Evolutionary conservation across 176 grass and related monocot genomes (phyloP), one percentile per base, ranked within the genome.

Genomic region (Bothriochloa decipiens): DNA sequence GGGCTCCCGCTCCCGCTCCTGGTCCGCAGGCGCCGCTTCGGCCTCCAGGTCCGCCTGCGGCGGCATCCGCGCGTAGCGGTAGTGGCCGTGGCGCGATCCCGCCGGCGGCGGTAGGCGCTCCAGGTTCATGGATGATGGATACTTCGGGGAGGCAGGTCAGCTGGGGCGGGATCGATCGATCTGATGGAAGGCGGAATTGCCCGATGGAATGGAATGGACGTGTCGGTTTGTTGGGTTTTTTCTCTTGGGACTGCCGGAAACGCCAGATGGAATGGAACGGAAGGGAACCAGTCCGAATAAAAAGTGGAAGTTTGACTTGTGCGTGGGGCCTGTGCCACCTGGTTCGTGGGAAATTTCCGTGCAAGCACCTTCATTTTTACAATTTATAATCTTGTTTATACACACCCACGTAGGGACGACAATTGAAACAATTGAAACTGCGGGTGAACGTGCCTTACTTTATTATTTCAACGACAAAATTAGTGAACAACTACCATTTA

Each of bases 61-160:
- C 37, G 73, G 89, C 87, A 95, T 72, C 89, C 88, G 92, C 26
- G 75, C 83, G 83, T 93, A 98, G 37, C 72, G 62, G 82, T 77
- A 36, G 47, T 6, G 33, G 39, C 83, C 83, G 72, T 41, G 64
- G 83, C 53, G 72, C 72, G 45, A 74, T 74, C 72, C 71, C 45
- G 40, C 83, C 72, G 65, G 72, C 88, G 78, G 64, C 52, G 77
- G 57, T 32, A 82, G 88, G 11, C 83, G 88, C 73, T 86, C 88
- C 73, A 90, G 16, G 89, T 90, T 83, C 89, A 87, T 87, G 84
- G 79, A 36, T 47, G 46, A 50, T 47, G 46, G 84, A 83, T 70
- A 49, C 57, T 80, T 75, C 84, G 73, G 16, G 27, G 55, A 69
- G 67, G 80, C 27, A 16, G 42, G 8, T 20, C 71, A 77, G 80